Percentiles rank a stretch among this genome's conserved stretches.
Evolutionary conservation across 2,329 filamentous ascomycete species (phyloP).

Genomic region (Nothophaeocryptopus gaeumannii): DNA sequence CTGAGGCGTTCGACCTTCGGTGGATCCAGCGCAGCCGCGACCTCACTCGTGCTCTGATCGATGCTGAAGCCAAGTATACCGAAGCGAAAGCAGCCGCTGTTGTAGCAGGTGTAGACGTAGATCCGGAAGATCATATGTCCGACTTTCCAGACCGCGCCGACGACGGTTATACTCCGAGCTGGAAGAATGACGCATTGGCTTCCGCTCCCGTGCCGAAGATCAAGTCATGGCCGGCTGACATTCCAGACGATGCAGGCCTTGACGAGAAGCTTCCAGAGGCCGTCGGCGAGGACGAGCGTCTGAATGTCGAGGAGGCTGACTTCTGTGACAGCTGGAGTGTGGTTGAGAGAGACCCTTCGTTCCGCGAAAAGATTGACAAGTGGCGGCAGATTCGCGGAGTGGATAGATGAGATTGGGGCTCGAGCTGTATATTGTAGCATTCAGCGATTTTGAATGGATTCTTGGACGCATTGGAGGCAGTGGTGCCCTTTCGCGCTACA

Average conservation of each 20-base stretch:
- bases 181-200: no score
- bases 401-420: no score
- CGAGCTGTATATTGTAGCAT: no score
- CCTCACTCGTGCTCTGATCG: slow-evolving; percentile 15
- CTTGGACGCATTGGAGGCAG: no score
- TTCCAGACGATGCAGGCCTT: background rate
- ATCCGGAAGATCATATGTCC: background rate
- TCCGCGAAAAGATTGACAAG: no score
- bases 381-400: no score
- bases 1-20: slow-evolving; percentile 11
- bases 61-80: slow-evolving; percentile 16
- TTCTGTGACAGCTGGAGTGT: background rate
- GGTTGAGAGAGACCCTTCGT: background rate
- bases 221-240: background rate
- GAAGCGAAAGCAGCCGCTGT: slow-evolving; percentile 8
- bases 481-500: no score
- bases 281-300: background rate
- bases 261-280: background rate
- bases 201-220: background rate
- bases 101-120: slow-evolving; percentile 5
- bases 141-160: background rate
- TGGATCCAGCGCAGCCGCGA: slow-evolving; percentile 12
- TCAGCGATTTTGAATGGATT: no score
- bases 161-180: no score
- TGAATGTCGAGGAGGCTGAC: background rate